Evolutionary conservation across 495 filamentous ascomycete genomes (phyloP), one percentile per base, ranked within the genome.

Genomic region (Penicillium lividum): DNA sequence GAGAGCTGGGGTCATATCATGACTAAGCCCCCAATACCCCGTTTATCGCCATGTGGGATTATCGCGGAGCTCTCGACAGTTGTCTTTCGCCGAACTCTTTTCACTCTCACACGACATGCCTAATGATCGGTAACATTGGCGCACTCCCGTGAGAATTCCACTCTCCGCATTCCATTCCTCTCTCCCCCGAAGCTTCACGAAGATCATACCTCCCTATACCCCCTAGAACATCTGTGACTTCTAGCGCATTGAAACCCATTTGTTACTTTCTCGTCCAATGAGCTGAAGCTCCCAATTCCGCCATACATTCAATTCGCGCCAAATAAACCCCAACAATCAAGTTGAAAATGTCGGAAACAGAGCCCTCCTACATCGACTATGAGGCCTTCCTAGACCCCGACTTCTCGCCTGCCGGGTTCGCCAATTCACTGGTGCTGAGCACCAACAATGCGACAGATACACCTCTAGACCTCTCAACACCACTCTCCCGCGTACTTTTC

Each of bases 401-500:
- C 48, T 98, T 98, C 78, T 89, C 84, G 10, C 82, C 95, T 3
- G 70, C 87, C 45, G 72, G 83, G 33, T 97, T 97, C 66, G 93
- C 94, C 64, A 95, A 96, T 73, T 85, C 85, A 28, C 84, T 98
- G 43, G 90, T 98, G 33, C 83, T 91, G 33, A 81, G 84, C 46
- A 98, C 94, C 54, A 97, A 97, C 79, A 94, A 97, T 80, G 83
- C 91, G 44, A 89, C 85, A 63, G 94, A 98, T 73, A 89, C 88
- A 4, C 87, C 91, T 31, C 80, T 98, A 66, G 94, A 97, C 76
- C 88, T 98, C 54, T 90, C 92, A 6, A 98, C 94, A 34, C 94
- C 94, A 3, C 83, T 98, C 36, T 97, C 93, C 3, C 85, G 91
- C 48, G 94, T 98, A 11, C 83, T 98, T 16, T 99, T 99, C 73